phyloP scores from a whole-genome alignment of 192 early-diverging fungal species.

The Anaeromyces robustus region DNA sequence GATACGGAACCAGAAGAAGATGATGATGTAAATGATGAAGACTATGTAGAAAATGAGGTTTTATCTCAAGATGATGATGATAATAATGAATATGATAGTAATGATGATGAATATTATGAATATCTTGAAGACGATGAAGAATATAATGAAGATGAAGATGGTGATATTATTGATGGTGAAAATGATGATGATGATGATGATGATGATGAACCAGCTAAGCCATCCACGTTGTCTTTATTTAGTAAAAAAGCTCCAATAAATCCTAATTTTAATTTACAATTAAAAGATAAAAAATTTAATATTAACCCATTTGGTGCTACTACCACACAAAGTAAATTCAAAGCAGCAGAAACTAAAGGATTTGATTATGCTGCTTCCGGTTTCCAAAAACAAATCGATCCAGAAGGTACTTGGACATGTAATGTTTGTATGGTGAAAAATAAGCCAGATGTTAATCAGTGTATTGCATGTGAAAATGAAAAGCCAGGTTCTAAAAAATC shows the following conservation, averaged over 20 bases:
- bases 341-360: background rate
- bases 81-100: background rate
- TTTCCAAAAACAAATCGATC: background rate
- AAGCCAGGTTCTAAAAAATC: background rate
- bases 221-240: background rate
- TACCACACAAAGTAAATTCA: too few species aligned
- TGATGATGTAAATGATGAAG: background rate
- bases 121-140: background rate
- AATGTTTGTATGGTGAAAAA: background rate
- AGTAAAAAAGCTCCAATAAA: background rate
- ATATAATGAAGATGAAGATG: background rate
- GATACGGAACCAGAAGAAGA: background rate
- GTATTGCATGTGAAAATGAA: background rate
- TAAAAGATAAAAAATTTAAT: background rate
- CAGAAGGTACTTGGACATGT: background rate
- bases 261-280: background rate
- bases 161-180: background rate
- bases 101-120: background rate
- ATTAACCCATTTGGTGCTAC: background rate
- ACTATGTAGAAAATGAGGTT: too few species aligned
- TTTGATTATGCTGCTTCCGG: background rate
- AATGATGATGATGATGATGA: background rate
- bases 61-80: background rate
- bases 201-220: background rate
- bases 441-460: background rate